A percentile compares a stretch with the other conserved stretches of the same genome.
Conservation (phyloP, 2,329 filamentous ascomycete genomes). For the Atkinsonella texensis region DNA sequence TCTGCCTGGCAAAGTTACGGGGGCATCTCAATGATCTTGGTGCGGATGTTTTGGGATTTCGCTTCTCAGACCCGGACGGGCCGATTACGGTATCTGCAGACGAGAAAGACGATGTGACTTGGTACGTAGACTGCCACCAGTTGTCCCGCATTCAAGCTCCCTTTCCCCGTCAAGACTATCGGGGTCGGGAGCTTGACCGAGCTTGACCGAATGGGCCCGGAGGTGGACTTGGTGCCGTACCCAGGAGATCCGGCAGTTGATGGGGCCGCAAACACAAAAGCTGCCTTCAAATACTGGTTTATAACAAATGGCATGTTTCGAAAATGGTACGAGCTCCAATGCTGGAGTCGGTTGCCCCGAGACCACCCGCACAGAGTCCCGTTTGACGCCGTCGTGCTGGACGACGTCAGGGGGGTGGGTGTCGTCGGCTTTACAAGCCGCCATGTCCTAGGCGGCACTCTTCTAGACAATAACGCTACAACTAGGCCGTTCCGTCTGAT, state of each 20-base stretch:
- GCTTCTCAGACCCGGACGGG: conserved; percentile 11
- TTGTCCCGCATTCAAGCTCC: conserved; percentile 10
- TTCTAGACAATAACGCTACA: conserved; percentile 15
- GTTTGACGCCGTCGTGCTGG: conserved; percentile 22
- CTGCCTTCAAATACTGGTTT: conserved; percentile 25
- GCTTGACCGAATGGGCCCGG: conserved; percentile 15
- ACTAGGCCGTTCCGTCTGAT: conserved; percentile 20
- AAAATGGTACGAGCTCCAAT: conserved; percentile 23
- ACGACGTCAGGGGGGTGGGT: conserved; percentile 18
- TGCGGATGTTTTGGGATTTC: conserved; percentile 11
- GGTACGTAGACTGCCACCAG: conserved; percentile 14
- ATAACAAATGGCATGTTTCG: conserved; percentile 10
- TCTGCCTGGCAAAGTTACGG: conserved; percentile 12
- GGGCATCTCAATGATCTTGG: conserved; percentile 10
- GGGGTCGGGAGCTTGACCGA: conserved; percentile 15
- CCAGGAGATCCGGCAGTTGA: not conserved
- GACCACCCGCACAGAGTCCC: conserved; percentile 24
- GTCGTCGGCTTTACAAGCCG: conserved; percentile 13
- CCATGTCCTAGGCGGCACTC: conserved; percentile 23
- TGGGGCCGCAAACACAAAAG: conserved; percentile 6
- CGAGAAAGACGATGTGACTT: conserved; percentile 16
- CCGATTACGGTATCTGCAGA: conserved; percentile 10
- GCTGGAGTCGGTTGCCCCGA: conserved; percentile 21
- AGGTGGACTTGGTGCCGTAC: conserved; percentile 17
- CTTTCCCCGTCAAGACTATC: conserved; percentile 7